Evolutionary conservation across 1,284 basidiomycete species (phyloP).

Genomic region (Rhizoctonia solani): DNA sequence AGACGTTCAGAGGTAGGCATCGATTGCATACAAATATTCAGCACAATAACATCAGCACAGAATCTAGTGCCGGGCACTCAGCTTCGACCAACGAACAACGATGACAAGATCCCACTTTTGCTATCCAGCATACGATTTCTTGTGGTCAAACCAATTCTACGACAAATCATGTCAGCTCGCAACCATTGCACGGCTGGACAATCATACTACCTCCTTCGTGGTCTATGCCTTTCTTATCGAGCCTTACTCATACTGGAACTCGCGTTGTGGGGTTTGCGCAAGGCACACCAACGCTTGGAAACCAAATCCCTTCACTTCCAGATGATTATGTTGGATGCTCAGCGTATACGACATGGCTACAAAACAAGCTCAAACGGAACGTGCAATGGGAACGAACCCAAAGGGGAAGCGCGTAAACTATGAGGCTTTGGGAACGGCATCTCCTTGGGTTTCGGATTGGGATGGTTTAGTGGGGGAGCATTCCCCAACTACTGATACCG

Average conservation of each 20-base stretch:
- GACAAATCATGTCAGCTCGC: constrained; percentile 40
- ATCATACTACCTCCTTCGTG: constrained; percentile 83
- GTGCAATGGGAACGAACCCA: constrained; percentile 78
- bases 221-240: constrained; percentile 84
- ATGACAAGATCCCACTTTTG: constrained; percentile 80
- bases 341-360: constrained; percentile 58
- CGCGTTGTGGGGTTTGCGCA: constrained; percentile 82
- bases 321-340: constrained; percentile 69
- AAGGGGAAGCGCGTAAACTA: constrained; percentile 82
- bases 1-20: constrained; percentile 65
- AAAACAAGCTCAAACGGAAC: constrained; percentile 56
- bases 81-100: constrained; percentile 66
- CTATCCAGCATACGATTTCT: constrained; percentile 74
- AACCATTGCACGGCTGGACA: constrained; percentile 78
- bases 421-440: constrained; percentile 63
- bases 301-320: constrained; percentile 73
- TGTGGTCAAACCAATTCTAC: constrained; percentile 32
- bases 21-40: not conserved
- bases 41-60: constrained; percentile 47
- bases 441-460: constrained; percentile 81
- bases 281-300: constrained; percentile 78
- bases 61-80: constrained; percentile 74
- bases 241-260: constrained; percentile 77
- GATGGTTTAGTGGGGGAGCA: constrained; percentile 57
- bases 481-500: constrained; percentile 40